phyloP scores from a whole-genome alignment of 164 flowering plant genomes.

The Aristolochia californica region DNA sequence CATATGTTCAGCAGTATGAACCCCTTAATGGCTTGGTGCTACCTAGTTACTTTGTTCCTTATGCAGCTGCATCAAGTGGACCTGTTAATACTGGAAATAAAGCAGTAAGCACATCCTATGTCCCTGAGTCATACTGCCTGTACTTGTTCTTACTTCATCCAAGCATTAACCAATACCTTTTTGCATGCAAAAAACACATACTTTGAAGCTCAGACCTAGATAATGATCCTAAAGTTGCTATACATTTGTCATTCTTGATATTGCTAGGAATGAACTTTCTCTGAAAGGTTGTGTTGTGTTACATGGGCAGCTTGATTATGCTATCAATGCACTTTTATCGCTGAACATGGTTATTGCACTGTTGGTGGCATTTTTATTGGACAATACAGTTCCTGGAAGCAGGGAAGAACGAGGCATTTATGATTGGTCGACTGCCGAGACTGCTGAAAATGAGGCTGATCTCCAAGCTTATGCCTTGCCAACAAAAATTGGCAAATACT shows the following conservation, averaged over 20 bases:
- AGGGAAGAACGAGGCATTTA: slow-evolving; percentile 82
- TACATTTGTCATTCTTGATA: no score
- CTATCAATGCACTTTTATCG: slow-evolving; percentile 60
- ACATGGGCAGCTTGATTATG: slow-evolving; percentile 57
- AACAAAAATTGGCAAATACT: slow-evolving; percentile 30
- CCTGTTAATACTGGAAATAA: slow-evolving; percentile 52
- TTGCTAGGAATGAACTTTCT: no score
- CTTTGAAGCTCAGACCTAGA: no score
- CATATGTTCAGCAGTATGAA: slow-evolving; percentile 80
- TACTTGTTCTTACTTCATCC: neutral
- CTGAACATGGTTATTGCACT: slow-evolving; percentile 84
- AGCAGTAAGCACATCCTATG: slow-evolving; percentile 29
- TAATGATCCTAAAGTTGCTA: no score
- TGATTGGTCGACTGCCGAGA: slow-evolving; percentile 62
- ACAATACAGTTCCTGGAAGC: slow-evolving; percentile 84
- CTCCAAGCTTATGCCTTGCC: slow-evolving; percentile 52
- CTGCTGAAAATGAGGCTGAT: slow-evolving; percentile 37
- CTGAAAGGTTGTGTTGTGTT: no score
- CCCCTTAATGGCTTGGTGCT: slow-evolving; percentile 47
- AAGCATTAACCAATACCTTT: neutral
- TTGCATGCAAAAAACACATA: neutral
- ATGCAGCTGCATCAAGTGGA: slow-evolving; percentile 75
- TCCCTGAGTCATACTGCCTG: neutral
- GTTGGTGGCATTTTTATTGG: slow-evolving; percentile 62
- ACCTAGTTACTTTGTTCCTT: slow-evolving; percentile 75